phyloP scores from a whole-genome alignment of 768 basidiomycete species.

The Trametes maxima region DNA sequence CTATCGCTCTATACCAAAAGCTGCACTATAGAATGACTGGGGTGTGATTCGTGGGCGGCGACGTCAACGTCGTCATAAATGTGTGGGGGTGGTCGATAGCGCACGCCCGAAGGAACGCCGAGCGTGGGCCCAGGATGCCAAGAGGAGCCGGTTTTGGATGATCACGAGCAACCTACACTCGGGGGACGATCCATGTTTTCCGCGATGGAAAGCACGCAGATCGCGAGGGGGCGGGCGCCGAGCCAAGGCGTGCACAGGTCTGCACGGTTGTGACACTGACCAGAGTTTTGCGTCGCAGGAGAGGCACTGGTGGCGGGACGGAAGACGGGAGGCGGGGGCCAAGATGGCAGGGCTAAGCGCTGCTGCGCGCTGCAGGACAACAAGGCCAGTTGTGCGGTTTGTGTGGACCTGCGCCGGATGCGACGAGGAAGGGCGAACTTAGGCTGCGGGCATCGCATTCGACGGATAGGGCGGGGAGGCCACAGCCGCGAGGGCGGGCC shows the following conservation, averaged over 20 bases:
- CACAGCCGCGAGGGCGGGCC: background rate
- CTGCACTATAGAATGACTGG: too few relatives aligned
- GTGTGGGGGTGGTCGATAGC: too few relatives aligned
- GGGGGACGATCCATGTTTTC: background rate
- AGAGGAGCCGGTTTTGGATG: background rate
- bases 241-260: background rate
- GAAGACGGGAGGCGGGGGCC: background rate
- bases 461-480: background rate
- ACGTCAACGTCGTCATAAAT: too few relatives aligned
- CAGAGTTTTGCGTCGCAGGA: background rate
- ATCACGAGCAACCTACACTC: background rate
- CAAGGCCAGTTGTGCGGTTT: background rate
- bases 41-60: too few relatives aligned
- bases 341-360: background rate
- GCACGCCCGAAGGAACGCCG: slow-evolving; percentile 6
- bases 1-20: too few relatives aligned
- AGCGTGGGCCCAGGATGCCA: slow-evolving; percentile 5
- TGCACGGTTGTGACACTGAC: background rate
- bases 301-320: background rate
- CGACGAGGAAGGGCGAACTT: background rate
- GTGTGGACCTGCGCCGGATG: background rate
- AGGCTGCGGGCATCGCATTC: too few relatives aligned
- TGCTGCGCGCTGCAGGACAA: background rate
- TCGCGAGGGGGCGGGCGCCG: background rate
- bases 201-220: background rate